These are phyloP conservation scores for Populus davidiana DNA, from an alignment of 345 rosid species.

Conservation along the genomic window DNA sequence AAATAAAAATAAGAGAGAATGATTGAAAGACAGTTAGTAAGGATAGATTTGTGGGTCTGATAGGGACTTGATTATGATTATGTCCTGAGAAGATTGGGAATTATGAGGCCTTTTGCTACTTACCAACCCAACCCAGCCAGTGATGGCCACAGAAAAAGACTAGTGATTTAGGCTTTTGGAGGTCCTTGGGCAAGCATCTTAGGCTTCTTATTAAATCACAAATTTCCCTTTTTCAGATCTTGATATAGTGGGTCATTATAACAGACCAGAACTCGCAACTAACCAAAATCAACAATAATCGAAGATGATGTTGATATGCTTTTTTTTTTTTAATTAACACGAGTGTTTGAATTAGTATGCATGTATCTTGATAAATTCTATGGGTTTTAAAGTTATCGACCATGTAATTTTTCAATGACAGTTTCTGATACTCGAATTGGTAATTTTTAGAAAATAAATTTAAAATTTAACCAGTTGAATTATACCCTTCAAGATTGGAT, in stretches of 20 bases:
- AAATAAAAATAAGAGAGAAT: background rate
- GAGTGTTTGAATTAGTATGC: no score
- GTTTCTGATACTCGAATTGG: fast-evolving
- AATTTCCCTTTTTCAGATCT: background rate
- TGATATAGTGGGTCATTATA: background rate
- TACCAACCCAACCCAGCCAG: constrained; percentile 59
- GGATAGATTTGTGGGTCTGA: constrained; percentile 34
- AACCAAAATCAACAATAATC: constrained; percentile 23
- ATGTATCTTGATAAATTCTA: fast-evolving
- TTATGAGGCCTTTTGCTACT: constrained; percentile 48
- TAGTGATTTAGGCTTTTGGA: constrained; percentile 25
- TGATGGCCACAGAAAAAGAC: constrained; percentile 26
- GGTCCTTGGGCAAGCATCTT: constrained; percentile 30
- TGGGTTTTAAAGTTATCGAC: fast-evolving
- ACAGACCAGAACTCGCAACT: constrained; percentile 7
- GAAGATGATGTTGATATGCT: constrained; percentile 17
- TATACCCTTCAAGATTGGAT: fast-evolving
- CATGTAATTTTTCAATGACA: fast-evolving
- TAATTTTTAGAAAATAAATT: no score
- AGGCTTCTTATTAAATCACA: constrained; percentile 26
- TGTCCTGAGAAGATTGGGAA: constrained; percentile 34
- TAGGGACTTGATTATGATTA: constrained; percentile 27
- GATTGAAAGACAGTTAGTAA: background rate
- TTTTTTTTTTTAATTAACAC: no score
- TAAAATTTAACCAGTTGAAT: no score